Conservation (phyloP, 2,329 filamentous ascomycete species). For the Triangularia verruculosa region DNA sequence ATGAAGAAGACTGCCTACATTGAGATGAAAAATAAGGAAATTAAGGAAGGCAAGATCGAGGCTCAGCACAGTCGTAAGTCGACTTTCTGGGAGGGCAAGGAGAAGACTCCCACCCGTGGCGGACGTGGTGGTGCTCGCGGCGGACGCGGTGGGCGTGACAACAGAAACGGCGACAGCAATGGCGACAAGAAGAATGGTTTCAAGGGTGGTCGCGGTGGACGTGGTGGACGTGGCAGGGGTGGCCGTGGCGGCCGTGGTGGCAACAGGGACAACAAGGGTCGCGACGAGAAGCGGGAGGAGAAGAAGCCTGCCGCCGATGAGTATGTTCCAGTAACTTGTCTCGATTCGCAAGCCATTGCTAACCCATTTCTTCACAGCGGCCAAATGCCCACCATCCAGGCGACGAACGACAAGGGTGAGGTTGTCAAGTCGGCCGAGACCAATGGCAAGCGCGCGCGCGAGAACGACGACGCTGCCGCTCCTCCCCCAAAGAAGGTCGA, state of each 20-base stretch:
- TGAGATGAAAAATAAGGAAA: slow-evolving; percentile 70
- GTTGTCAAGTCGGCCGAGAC: slow-evolving; percentile 29
- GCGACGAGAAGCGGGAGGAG: slow-evolving; percentile 34
- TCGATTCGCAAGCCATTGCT: slow-evolving; percentile 11
- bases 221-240: slow-evolving; percentile 37
- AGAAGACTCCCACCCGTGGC: slow-evolving; percentile 15
- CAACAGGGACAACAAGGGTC: slow-evolving; percentile 28
- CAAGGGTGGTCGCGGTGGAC: slow-evolving; percentile 43
- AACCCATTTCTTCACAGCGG: slow-evolving; percentile 31
- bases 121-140: slow-evolving; percentile 35
- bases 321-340: slow-evolving; percentile 28
- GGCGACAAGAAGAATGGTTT: slow-evolving; percentile 59
- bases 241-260: slow-evolving; percentile 36
- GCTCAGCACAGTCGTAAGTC: slow-evolving; percentile 47
- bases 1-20: slow-evolving; percentile 89
- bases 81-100: slow-evolving; percentile 49
- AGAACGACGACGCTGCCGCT: slow-evolving; percentile 42
- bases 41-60: slow-evolving; percentile 66
- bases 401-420: slow-evolving; percentile 40
- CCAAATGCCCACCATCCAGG: slow-evolving; percentile 44
- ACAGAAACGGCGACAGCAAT: neutral
- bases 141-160: slow-evolving; percentile 39
- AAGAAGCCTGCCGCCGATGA: slow-evolving; percentile 30
- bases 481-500: slow-evolving; percentile 63
- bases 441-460: slow-evolving; percentile 55